These are phyloP conservation scores for Fusarium pininemorale DNA, from an alignment of 2,329 filamentous ascomycete genomes.

Conservation along the genomic window DNA sequence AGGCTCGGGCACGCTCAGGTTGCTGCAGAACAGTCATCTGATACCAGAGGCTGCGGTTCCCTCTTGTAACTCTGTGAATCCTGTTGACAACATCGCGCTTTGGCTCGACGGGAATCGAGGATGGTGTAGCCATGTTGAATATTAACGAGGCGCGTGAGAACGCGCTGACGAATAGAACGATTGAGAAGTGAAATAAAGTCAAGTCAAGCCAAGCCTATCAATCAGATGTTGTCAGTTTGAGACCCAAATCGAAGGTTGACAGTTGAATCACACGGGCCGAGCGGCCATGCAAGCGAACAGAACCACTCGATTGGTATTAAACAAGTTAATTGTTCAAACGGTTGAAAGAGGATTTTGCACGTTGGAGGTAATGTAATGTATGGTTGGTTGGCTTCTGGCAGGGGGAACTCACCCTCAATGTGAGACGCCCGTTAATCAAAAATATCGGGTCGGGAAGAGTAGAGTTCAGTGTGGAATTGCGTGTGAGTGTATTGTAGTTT, in stretches of 20 bases:
- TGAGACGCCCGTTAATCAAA: slow-evolving; percentile 24
- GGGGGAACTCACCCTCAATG: slow-evolving; percentile 33
- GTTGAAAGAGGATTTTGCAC: slow-evolving; percentile 2
- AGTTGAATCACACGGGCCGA: slow-evolving; percentile 2
- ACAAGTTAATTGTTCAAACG: slow-evolving; percentile 6
- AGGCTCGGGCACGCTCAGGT: slow-evolving; percentile 92
- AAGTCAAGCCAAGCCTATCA: slow-evolving; percentile 16
- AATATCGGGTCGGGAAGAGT: slow-evolving; percentile 8
- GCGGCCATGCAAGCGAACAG: slow-evolving; percentile 13
- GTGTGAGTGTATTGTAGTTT: background rate
- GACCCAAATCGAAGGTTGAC: background rate
- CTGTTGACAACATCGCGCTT: slow-evolving; percentile 57
- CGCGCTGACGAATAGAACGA: slow-evolving; percentile 16
- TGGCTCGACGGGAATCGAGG: slow-evolving; percentile 42
- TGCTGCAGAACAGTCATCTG: slow-evolving; percentile 89
- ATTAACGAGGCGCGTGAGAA: slow-evolving; percentile 11
- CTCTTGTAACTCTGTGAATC: slow-evolving; percentile 66
- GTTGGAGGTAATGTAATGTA: slow-evolving; percentile 6
- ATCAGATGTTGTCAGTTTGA: slow-evolving; percentile 14
- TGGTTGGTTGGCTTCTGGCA: background rate
- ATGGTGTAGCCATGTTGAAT: slow-evolving; percentile 47
- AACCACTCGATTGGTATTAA: slow-evolving; percentile 10
- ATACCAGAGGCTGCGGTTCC: slow-evolving; percentile 83
- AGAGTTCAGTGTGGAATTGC: background rate
- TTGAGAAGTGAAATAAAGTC: slow-evolving; percentile 7